phyloP scores from a whole-genome alignment of 371 early-diverging fungal species.

The Chytridium lagenaria region DNA sequence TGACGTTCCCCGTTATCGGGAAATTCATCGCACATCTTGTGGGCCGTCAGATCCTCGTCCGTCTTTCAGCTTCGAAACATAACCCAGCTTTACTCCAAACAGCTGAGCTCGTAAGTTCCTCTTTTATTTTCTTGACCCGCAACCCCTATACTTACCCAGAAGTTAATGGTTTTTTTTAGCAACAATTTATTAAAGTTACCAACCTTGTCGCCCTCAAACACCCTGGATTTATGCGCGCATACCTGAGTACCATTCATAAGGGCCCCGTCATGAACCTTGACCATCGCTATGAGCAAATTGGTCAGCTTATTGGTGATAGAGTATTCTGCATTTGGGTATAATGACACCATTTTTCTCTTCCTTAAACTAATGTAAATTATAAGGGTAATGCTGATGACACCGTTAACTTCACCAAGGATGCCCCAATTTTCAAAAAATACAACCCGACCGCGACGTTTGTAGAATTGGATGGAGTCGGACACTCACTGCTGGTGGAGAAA shows the following conservation, averaged over 20 bases:
- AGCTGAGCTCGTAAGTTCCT: neutral
- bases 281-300: slow-evolving; percentile 5
- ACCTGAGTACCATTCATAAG: slow-evolving; percentile 13
- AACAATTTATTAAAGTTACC: slow-evolving; percentile 2
- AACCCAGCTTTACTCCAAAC: neutral
- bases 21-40: neutral
- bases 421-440: neutral
- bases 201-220: slow-evolving; percentile 8
- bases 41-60: neutral
- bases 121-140: neutral
- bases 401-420: neutral
- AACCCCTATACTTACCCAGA: too few relatives aligned
- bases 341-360: neutral
- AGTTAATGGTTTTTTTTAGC: too few relatives aligned
- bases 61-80: neutral
- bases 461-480: neutral
- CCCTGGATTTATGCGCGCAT: slow-evolving; percentile 32
- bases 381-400: neutral
- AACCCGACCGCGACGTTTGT: neutral
- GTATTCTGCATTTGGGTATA: slow-evolving; percentile 27
- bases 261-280: slow-evolving; percentile 26
- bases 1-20: neutral
- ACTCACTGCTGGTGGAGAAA: neutral
- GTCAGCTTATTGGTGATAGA: slow-evolving; percentile 4
- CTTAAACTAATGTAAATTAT: neutral